phyloP scores from a whole-genome alignment of 257 asterid genomes.

The Agastache rugosa region DNA sequence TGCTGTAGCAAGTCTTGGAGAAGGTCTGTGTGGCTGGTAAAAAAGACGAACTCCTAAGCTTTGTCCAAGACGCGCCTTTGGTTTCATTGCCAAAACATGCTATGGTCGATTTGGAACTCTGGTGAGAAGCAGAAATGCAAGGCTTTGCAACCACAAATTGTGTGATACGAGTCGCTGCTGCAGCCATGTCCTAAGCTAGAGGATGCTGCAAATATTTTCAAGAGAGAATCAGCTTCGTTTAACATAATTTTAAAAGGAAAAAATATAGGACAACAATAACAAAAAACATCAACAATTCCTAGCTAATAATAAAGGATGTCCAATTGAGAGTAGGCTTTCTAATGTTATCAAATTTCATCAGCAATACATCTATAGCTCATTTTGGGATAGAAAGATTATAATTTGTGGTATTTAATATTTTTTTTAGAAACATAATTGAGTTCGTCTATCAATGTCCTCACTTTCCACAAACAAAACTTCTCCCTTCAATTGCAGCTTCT shows the following conservation, averaged over 20 bases:
- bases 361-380: conserved; percentile 1
- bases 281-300: background rate
- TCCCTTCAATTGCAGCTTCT: conserved; percentile 27
- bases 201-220: conserved; percentile 41
- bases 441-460: background rate
- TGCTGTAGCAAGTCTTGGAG: conserved; percentile 39
- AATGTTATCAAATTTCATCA: background rate
- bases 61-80: conserved; percentile 46
- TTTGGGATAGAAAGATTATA: background rate
- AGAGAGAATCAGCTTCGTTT: background rate
- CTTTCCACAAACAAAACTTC: background rate
- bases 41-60: conserved; percentile 55
- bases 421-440: background rate
- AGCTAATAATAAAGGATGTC: background rate
- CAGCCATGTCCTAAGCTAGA: conserved; percentile 60
- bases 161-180: conserved; percentile 53
- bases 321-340: background rate
- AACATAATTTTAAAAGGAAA: background rate
- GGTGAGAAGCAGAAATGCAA: conserved; percentile 48
- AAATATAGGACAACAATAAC: background rate
- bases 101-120: conserved; percentile 48
- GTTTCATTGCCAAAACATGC: conserved; percentile 56
- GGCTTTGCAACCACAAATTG: conserved; percentile 50
- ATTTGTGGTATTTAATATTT: background rate
- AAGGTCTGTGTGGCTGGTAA: conserved; percentile 47